phyloP scores from a whole-genome alignment of 163 green algal genomes.

The Smithsoniella earleae region DNA sequence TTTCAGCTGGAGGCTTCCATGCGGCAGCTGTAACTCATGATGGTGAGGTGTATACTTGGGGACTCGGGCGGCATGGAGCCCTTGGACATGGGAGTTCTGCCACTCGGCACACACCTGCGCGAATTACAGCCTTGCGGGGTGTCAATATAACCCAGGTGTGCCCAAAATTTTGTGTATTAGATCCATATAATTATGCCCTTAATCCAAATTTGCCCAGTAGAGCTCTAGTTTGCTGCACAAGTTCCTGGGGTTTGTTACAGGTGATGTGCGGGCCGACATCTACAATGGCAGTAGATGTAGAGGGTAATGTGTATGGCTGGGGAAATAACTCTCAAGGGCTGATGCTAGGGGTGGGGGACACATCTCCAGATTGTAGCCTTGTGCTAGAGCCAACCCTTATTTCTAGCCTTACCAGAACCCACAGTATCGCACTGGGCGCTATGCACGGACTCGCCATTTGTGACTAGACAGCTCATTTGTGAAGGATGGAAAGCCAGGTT shows the following conservation, averaged over 20 bases:
- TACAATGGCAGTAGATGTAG: neutral
- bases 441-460: slow-evolving; percentile 3
- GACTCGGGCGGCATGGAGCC: neutral
- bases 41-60: slow-evolving; percentile 18
- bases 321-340: neutral
- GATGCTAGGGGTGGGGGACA: neutral
- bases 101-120: neutral
- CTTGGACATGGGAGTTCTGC: neutral
- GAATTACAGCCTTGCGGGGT: neutral
- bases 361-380: neutral
- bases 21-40: neutral
- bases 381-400: neutral
- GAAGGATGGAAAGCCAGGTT: too few species aligned
- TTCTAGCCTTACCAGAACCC: neutral
- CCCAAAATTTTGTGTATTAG: too few species aligned
- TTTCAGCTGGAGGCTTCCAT: slow-evolving; percentile 4
- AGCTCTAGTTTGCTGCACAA: too few species aligned
- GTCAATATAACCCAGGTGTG: neutral
- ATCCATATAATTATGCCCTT: too few species aligned
- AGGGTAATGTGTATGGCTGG: neutral
- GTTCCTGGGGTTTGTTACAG: neutral
- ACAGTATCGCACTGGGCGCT: neutral
- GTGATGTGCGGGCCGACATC: slow-evolving; percentile 7
- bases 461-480: too few species aligned
- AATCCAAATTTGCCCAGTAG: too few species aligned